A percentile compares a stretch with the other conserved stretches of the same genome.
These are phyloP conservation scores for Echinochloa phyllopogon DNA, from an alignment of 176 grass and related monocot genomes.

Conservation along the genomic window DNA sequence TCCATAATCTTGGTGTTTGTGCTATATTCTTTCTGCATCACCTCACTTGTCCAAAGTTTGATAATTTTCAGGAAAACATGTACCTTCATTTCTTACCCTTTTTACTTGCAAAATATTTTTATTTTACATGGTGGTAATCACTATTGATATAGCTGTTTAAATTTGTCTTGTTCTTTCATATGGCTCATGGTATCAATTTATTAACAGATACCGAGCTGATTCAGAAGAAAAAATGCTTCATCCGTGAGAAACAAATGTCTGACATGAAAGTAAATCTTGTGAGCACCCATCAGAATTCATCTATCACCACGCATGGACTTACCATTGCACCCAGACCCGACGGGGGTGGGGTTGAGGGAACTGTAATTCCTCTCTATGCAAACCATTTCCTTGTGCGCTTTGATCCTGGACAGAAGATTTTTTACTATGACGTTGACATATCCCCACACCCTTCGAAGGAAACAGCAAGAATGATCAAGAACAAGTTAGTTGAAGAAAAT, in stretches of 20 bases:
- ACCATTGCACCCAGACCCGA: constrained; percentile 63
- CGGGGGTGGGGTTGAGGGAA: constrained; percentile 60
- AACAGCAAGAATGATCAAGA: constrained; percentile 85
- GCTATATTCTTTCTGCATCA: constrained; percentile 22
- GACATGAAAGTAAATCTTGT: constrained; percentile 33
- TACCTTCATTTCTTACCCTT: constrained; percentile 1
- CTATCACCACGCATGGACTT: constrained; percentile 34
- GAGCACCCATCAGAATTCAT: constrained; percentile 33
- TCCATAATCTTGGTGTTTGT: constrained; percentile 42
- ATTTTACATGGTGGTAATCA: neutral
- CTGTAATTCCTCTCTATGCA: constrained; percentile 65
- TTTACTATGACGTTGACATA: constrained; percentile 88
- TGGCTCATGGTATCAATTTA: constrained; percentile 9
- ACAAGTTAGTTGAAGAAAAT: constrained; percentile 84
- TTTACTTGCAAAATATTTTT: neutral
- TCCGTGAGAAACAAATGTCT: constrained; percentile 32
- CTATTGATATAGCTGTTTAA: neutral
- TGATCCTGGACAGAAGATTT: constrained; percentile 68
- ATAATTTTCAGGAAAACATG: neutral
- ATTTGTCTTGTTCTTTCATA: constrained; percentile 8
- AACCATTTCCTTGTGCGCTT: constrained; percentile 88
- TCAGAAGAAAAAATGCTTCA: constrained; percentile 44
- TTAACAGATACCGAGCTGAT: constrained; percentile 57
- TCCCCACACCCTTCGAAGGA: constrained; percentile 80
- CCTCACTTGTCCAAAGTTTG: constrained; percentile 8